Evolutionary conservation across 2,329 filamentous ascomycete genomes (phyloP).

Genomic region (Plectosphaerella plurivora): DNA sequence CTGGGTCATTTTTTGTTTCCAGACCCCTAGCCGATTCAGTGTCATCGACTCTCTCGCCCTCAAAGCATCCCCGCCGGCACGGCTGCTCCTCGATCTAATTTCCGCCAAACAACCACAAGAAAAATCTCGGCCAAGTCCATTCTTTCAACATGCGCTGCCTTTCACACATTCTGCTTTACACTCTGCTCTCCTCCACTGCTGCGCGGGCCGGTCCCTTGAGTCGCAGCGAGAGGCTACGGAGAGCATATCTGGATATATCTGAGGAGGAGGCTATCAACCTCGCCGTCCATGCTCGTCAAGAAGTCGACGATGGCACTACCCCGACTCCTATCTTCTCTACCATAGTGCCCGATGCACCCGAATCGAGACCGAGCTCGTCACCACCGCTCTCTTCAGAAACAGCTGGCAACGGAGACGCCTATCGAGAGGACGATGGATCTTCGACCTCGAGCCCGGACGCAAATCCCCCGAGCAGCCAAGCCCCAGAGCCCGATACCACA

Average conservation of each 20-base stretch:
- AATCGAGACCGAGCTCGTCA: background rate
- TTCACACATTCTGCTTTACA: slow-evolving; percentile 7
- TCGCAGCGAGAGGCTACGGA: slow-evolving; percentile 6
- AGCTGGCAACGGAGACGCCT: background rate
- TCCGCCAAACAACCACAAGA: background rate
- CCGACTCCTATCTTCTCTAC: slow-evolving; percentile 12
- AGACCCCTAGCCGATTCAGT: too few species aligned
- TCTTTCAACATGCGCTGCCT: slow-evolving; percentile 2
- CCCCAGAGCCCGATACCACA: background rate
- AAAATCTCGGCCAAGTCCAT: background rate
- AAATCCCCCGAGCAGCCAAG: background rate
- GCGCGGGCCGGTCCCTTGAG: slow-evolving; percentile 13
- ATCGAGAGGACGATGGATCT: background rate
- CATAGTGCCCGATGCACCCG: slow-evolving; percentile 1
- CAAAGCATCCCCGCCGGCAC: background rate
- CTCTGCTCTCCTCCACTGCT: slow-evolving; percentile 7
- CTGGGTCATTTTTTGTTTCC: background rate
- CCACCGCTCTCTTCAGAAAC: background rate
- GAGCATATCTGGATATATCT: background rate
- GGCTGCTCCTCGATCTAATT: background rate
- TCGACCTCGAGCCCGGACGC: background rate
- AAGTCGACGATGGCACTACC: slow-evolving; percentile 7
- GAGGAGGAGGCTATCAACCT: background rate
- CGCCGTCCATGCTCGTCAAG: background rate
- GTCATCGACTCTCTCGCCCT: background rate